Conservation (phyloP, 345 rosid species). For the Heritiera fomes region DNA sequence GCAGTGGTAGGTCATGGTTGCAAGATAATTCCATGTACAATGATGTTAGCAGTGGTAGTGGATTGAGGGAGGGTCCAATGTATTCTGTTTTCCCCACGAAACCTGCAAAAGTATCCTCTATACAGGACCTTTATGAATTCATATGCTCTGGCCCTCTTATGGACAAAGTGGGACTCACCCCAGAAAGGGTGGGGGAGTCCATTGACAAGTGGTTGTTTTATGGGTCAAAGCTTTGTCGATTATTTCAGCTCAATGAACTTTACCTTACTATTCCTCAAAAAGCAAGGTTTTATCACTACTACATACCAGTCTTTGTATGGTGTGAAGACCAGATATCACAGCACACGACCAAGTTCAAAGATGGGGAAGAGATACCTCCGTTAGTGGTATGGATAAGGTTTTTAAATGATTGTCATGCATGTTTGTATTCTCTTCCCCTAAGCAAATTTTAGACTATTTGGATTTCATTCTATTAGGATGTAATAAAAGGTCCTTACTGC, state of each 20-base stretch:
- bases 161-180: constrained; percentile 53
- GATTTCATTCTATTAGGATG: constrained; percentile 2
- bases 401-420: not conserved
- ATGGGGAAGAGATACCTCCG: constrained; percentile 77
- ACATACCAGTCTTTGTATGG: constrained; percentile 92
- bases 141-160: constrained; percentile 87
- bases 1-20: constrained; percentile 58
- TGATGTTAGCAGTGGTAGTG: constrained; percentile 17
- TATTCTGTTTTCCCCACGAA: constrained; percentile 41
- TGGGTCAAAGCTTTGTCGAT: constrained; percentile 58
- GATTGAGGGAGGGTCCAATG: constrained; percentile 28
- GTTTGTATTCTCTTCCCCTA: not conserved
- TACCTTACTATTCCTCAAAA: constrained; percentile 67
- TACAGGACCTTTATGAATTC: constrained; percentile 74
- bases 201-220: constrained; percentile 80
- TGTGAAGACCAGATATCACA: constrained; percentile 83
- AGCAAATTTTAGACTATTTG: not conserved
- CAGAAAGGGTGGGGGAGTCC: constrained; percentile 62
- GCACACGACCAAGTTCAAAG: constrained; percentile 61
- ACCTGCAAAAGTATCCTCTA: constrained; percentile 68
- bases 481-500: not conserved
- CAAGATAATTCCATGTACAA: constrained; percentile 44
- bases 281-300: constrained; percentile 85
- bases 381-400: constrained; percentile 60
- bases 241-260: constrained; percentile 75